These are phyloP conservation scores for Ceratobasidium sp. DNA, from an alignment of 1,284 basidiomycete species.

Conservation along the genomic window DNA sequence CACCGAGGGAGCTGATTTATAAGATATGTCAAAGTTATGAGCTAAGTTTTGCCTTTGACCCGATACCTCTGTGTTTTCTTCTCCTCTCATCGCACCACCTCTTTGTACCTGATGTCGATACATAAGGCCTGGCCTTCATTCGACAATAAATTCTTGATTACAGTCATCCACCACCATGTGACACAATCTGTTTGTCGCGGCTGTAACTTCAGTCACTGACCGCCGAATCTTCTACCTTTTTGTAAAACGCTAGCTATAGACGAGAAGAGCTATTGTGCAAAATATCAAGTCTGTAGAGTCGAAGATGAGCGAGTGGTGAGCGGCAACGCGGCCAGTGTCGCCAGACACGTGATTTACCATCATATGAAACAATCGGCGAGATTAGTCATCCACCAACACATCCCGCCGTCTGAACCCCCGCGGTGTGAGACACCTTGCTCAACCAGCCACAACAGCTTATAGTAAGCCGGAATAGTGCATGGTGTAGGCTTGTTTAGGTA, in stretches of 20 bases:
- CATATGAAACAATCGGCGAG: background rate
- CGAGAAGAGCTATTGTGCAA: background rate
- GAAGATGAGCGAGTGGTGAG: background rate
- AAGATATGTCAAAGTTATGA: background rate
- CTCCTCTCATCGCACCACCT: no score
- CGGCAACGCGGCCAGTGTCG: background rate
- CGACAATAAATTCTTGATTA: background rate
- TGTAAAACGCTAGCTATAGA: background rate
- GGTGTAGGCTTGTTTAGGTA: no score
- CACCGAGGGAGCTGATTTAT: constrained; percentile 40
- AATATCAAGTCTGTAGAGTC: background rate
- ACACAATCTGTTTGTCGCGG: background rate
- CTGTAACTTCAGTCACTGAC: background rate
- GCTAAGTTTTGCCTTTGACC: no score
- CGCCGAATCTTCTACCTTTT: background rate
- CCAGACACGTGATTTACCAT: background rate
- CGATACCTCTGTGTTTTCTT: background rate
- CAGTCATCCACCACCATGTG: constrained; percentile 7
- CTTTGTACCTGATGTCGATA: no score
- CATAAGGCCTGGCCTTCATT: no score
- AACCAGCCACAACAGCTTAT: no score
- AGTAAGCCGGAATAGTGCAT: no score
- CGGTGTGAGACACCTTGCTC: no score
- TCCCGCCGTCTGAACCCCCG: no score
- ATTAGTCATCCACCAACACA: background rate